Conservation (phyloP, 176 grass and related monocot genomes). For the Phoenix roebelenii region DNA sequence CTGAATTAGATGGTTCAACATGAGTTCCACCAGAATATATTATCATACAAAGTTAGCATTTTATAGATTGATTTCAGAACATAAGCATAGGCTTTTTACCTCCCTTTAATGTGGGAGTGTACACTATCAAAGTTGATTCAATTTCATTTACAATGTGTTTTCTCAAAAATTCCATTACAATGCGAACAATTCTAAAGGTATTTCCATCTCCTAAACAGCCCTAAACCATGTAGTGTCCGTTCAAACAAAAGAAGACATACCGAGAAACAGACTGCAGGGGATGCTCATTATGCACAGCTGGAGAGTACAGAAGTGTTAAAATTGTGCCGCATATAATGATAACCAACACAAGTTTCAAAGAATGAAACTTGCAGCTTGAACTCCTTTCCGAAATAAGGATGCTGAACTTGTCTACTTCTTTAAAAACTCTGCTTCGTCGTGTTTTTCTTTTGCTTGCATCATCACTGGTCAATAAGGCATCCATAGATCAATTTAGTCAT, state of each 20-base stretch:
- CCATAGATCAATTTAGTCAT: background rate
- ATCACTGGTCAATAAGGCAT: conserved; percentile 24
- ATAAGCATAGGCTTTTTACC: no score
- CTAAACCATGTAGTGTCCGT: background rate
- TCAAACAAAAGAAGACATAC: background rate
- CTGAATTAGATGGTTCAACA: no score
- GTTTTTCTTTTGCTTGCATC: conserved; percentile 21
- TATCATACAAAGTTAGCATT: no score
- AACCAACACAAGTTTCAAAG: conserved; percentile 30
- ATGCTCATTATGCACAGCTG: conserved; percentile 9
- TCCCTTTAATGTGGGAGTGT: no score
- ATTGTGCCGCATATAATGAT: conserved; percentile 19
- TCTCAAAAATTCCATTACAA: no score
- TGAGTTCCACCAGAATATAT: no score
- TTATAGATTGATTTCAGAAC: no score
- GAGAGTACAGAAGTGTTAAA: conserved; percentile 24
- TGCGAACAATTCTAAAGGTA: background rate
- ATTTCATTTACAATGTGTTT: no score
- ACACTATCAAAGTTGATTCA: no score
- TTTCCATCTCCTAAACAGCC: background rate
- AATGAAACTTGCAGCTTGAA: conserved; percentile 27
- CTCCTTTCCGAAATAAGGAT: conserved; percentile 23
- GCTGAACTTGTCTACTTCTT: conserved; percentile 26
- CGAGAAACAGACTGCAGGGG: conserved; percentile 1
- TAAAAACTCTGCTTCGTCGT: conserved; percentile 23